Percentiles rank a stretch among this genome's conserved stretches.
Conservation (phyloP, 1,139 yeast genomes). For the Hyphopichia pseudoburtonii region DNA sequence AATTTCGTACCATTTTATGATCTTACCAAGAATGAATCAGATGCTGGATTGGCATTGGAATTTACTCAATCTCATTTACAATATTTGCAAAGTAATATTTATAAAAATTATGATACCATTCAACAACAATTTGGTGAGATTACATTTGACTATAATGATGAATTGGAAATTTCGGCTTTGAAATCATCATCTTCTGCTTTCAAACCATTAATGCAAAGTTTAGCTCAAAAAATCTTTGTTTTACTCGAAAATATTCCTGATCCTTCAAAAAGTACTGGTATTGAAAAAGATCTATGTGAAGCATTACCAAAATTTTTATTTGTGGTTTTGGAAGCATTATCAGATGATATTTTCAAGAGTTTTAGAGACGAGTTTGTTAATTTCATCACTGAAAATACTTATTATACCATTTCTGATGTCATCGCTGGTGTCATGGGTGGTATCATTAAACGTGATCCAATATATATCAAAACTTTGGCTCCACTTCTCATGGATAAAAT, state of each 20-base stretch:
- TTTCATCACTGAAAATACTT: conserved; percentile 60
- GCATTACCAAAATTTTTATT: conserved; percentile 64
- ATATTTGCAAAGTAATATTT: conserved; percentile 41
- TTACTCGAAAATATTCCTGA: conserved; percentile 79
- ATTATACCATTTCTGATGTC: conserved; percentile 65
- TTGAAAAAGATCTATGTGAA: conserved; percentile 55
- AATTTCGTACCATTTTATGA: conserved; percentile 72
- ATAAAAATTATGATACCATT: conserved; percentile 8
- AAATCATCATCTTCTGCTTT: conserved; percentile 76
- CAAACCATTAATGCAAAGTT: conserved; percentile 55
- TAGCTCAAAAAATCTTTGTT: conserved; percentile 60
- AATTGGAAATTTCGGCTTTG: conserved; percentile 55
- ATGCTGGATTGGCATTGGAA: conserved; percentile 63
- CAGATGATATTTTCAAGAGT: conserved; percentile 58
- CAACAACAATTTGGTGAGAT: conserved; percentile 10
- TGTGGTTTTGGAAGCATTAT: conserved; percentile 68
- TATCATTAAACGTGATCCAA: conserved; percentile 62
- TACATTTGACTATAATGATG: conserved; percentile 34
- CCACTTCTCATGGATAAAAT: conserved; percentile 52
- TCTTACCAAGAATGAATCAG: conserved; percentile 44
- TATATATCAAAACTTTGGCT: conserved; percentile 43
- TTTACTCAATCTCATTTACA: conserved; percentile 67
- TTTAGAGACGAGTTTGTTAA: conserved; percentile 54
- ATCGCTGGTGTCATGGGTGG: conserved; percentile 72
- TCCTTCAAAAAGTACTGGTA: conserved; percentile 44